Base-by-base conservation (phyloP, 306 rosid species). In the Trifolium subterraneum region DNA sequence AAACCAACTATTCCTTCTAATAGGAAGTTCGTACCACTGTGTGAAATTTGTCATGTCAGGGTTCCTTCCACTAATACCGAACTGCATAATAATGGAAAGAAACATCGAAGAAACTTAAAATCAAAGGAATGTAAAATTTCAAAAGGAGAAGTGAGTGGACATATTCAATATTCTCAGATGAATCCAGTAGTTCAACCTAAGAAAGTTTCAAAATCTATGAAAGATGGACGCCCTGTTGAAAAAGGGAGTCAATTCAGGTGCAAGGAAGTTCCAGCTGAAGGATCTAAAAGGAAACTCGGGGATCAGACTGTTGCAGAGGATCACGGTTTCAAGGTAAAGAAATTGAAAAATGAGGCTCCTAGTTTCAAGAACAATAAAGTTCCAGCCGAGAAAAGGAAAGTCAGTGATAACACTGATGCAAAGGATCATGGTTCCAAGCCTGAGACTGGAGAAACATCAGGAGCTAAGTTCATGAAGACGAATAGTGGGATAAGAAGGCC, bases 141-240 rank as follows among this genome's bases (percentile, higher is more conserved):
- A 55, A 55, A 55, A 10, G 36, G 35, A 22, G 25, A 33, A 31
- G 3, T 16, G 27, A 33, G 19, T 31, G 33, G 41, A 56, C 86
- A 48, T 71, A 68, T 77, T 74, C 79, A 78, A 45, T 81, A 79
- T 63, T 58, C 88, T 79, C 52, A 78, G 66, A 52, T 75, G 68
- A 82, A 83, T 82, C 35, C 74, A 36, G 80, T 73, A 71, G 85
- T 70, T 73, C 86, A 83, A 68, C 70, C 79, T 69, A 83, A 74
- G 82, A 73, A 74, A 63, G 81, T 68, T 70, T 75, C 58, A 52
- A 19, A 52, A 19, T 11, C 31, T 19, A 39, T 0, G 52, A 60
- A 33, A 35, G n/a, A 0, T n/a, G 47, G 41, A 7, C 14, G 2
- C 6, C 50, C 50, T 13, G 79, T 12, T 47, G 59, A 56, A 58